Conservation (phyloP, 768 basidiomycete genomes). For the Serendipita sp. region DNA sequence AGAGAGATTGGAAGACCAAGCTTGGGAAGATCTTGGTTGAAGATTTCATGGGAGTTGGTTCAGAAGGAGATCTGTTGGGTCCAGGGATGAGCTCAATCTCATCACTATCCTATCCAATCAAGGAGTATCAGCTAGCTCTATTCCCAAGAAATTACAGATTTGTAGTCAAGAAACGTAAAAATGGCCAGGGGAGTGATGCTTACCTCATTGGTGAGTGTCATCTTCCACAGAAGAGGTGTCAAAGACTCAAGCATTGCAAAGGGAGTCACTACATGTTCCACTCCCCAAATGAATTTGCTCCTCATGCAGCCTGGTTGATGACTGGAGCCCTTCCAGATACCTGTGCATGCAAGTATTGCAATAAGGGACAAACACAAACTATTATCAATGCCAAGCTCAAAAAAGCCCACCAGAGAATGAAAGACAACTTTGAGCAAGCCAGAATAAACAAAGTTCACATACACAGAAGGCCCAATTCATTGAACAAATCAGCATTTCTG, state of each 20-base stretch:
- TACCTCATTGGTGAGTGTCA: not conserved
- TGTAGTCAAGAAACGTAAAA: not conserved
- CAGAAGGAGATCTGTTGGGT: too few species aligned
- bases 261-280: not conserved
- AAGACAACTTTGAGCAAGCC: not conserved
- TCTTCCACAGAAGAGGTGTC: too few species aligned
- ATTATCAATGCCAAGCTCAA: not conserved
- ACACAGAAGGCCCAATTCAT: not conserved
- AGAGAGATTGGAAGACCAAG: not conserved
- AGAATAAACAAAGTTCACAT: not conserved
- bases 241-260: not conserved
- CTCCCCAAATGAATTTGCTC: not conserved
- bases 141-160: not conserved
- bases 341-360: not conserved
- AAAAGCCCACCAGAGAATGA: not conserved
- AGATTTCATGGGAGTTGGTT: not conserved
- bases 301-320: conserved; percentile 5
- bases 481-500: not conserved
- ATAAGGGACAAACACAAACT: not conserved
- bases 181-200: not conserved
- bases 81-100: not conserved
- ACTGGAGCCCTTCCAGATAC: not conserved
- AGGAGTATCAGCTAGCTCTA: not conserved
- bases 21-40: not conserved
- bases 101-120: not conserved